phyloP scores from a whole-genome alignment of 495 filamentous ascomycete genomes.

The Wilcoxina mikolae region DNA sequence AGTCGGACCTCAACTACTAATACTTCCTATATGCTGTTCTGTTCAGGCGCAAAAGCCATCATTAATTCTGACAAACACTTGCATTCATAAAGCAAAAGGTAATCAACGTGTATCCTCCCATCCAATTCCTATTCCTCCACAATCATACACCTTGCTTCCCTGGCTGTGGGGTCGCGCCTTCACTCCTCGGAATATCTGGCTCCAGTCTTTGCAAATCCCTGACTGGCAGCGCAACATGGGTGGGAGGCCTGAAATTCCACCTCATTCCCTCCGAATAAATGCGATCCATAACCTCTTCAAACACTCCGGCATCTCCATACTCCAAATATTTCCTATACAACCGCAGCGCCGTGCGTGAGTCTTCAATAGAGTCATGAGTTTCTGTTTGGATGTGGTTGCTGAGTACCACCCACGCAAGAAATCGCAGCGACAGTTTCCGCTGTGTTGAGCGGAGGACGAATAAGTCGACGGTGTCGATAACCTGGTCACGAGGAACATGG shows the following conservation, averaged over 20 bases:
- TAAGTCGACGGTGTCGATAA: constrained; percentile 80
- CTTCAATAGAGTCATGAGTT: constrained; percentile 86
- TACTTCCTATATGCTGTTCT: no score
- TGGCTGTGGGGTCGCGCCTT: neutral
- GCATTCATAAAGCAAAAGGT: no score
- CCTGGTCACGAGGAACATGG: constrained; percentile 76
- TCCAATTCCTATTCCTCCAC: no score
- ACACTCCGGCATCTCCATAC: constrained; percentile 67
- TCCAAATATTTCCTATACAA: constrained; percentile 84
- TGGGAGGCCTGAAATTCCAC: constrained; percentile 58
- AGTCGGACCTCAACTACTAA: no score
- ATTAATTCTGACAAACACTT: no score
- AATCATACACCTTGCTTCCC: no score
- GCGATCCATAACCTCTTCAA: constrained; percentile 62
- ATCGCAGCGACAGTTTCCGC: constrained; percentile 67
- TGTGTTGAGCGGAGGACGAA: constrained; percentile 52
- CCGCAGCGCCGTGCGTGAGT: constrained; percentile 75
- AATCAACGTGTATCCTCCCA: no score
- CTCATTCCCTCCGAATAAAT: constrained; percentile 62
- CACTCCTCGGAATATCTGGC: neutral
- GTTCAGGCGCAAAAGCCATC: no score
- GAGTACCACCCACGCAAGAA: constrained; percentile 74
- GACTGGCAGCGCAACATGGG: neutral
- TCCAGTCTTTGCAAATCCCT: neutral
- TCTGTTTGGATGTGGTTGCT: constrained; percentile 81